Evolutionary conservation across 805 yeast species (phyloP), one percentile per base, ranked within the genome.

Genomic region (Wickerhamiella occidentalis): DNA sequence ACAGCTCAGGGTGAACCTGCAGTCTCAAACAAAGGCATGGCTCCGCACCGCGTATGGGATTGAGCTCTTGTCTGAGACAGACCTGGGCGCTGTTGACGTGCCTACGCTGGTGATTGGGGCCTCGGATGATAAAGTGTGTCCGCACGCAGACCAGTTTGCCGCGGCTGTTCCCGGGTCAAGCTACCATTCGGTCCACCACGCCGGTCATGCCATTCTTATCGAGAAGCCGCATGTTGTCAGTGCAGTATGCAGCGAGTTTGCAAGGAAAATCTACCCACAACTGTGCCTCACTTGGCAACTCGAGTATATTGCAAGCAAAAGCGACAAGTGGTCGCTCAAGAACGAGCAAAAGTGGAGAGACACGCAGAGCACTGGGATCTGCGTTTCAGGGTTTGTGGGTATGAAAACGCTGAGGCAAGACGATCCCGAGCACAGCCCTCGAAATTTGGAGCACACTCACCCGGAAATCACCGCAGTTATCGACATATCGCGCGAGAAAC

Each of bases 271-370:
- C 22, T 60, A 69, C 1, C 78, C 79, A 18, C 65, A 75, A 45
- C 69, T 83, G 30, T 76, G 79, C 18, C 76, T 82, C 22, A 75
- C 83, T 1, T 82, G 88, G 88, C 85, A 80, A 44, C 68, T 82
- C 47, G 71, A 75, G 53, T 70, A 77, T 15, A 43, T 66, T 33
- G 70, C 71, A 1, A 54, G 63, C 6, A 75, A 78, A 56, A 83
- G 83, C 2, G 72, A 76, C 47, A 82, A 83, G 63, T 83, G 90
- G 90, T 84, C 86, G 19, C 64, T 83, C 54, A 82, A 82, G 62
- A 83, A 82, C 58, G 83, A 80, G 59, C 72, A 69, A 52, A 83
- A 82, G 61, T 83, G 92, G 90, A 70, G 72, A 59, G 66, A 71
- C 29, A 68, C 78, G 6, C 69, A 70, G 41, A 68, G 78, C 0